Evolutionary conservation across 257 asterid species (phyloP), one percentile per base, ranked within the genome.

Genomic region (Salvia miltiorrhiza): DNA sequence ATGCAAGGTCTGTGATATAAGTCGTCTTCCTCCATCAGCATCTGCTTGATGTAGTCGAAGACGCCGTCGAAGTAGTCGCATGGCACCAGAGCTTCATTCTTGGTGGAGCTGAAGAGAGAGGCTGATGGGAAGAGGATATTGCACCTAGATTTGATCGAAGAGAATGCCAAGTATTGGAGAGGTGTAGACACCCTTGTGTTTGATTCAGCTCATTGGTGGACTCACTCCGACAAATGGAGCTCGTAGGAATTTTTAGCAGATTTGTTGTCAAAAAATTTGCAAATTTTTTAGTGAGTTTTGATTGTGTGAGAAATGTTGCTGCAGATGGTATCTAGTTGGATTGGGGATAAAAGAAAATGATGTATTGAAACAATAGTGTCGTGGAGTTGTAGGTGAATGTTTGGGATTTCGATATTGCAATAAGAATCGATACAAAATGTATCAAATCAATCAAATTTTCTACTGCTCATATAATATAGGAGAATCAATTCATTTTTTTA

Each of bases 171-270:
- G 77, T 90, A 85, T 68, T 92, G 98, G 98, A 85, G 97, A 78
- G 93, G 90, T 56, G 93, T 81, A 49, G 93, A 92, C 72, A 82
- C 84, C 65, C 97, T 92, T 66, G 95, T 86, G 60, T 92, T 87
- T 60, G 97, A 92, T 82, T 92, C 98, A 2, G 97, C 98, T 71
- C 97, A 90, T 63, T 92, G 97, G 97, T 92, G 98, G 97, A 83
- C 97, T 75, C 96, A 85, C 60, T 88, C 98, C 0, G 85, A 85
- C 6, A 85, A 86, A 78, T 78, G 83, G 84, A 84, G 86, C 79
- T 87, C 97, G 98, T 92, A 85, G 67, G 89, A 20, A 20, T n/a
- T n/a, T n/a, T n/a, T n/a, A n/a, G n/a, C n/a, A n/a, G n/a, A n/a
- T n/a, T n/a, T n/a, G n/a, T n/a, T n/a, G n/a, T n/a, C n/a, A n/a